Evolutionary conservation across 2,329 filamentous ascomycete species (phyloP), one percentile per base, ranked within the genome.

Genomic region (Aspergillus versicolor): DNA sequence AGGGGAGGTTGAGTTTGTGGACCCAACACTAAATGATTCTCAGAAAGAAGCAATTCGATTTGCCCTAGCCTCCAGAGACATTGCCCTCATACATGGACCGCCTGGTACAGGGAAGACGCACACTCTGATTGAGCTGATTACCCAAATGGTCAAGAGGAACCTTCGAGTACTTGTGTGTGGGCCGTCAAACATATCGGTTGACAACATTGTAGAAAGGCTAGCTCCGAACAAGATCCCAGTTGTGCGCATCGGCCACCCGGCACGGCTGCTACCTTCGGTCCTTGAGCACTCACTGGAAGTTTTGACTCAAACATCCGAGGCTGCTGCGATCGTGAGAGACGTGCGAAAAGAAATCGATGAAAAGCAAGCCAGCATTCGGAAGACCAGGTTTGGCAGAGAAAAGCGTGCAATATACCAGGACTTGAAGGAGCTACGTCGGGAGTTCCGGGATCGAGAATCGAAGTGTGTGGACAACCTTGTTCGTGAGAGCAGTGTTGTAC

Each of bases 61-160:
- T 69, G 92, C 93, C 0, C 77, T 99, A 53, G 88, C 88, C 6
- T 89, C 90, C 1, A 82, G 82, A 52, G 92, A 97, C 67, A 83
- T 97, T 27, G 90, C 91, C 2, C 80, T 97, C 58, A 96, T 99
- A 53, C 94, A 99, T 70, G 94, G 94, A 0, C 94, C 94, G 0
- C 94, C 94, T 1, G 94, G 94, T 1, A 99, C 94, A 0, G 94
- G 94, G 48, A 99, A 99, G 74, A 99, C 94, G 0, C 93, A 97
- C 71, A 97, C 94, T 0, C 78, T 99, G 40, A 93, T 99, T 58
- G 94, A 99, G 73, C 81, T 99, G 12, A 96, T 99, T 59, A 81
- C 95, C n/a, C 94, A 99, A 70, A 79, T 97, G 65, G 80, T 95
- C 54, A 88, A 87, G 69, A 84, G 85, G 22, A 83, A 86, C 34